A percentile compares a stretch with the other conserved stretches of the same genome.
Conservation (phyloP, 345 rosid species). For the Salix arbutifolia region DNA sequence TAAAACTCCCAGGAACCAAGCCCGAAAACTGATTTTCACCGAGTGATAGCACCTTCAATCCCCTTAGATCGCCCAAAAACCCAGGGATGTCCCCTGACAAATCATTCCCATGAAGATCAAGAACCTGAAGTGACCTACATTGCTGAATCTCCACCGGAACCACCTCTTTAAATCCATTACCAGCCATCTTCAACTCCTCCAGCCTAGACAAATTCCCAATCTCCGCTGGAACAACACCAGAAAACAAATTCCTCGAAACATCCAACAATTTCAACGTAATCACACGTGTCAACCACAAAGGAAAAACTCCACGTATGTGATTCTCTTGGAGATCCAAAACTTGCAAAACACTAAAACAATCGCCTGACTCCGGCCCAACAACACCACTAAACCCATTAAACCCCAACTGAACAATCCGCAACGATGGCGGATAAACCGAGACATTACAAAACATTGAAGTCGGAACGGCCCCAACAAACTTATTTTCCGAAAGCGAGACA, state of each 20-base stretch:
- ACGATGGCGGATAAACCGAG: conserved; percentile 40
- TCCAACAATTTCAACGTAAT: conserved; percentile 47
- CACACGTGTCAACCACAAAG: conserved; percentile 54
- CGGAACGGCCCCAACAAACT: conserved; percentile 64
- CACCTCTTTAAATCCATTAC: conserved; percentile 56
- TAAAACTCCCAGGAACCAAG: conserved; percentile 50
- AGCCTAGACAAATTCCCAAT: conserved; percentile 52
- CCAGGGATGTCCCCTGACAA: conserved; percentile 62
- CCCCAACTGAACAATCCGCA: conserved; percentile 62
- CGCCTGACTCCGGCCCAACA: conserved; percentile 39
- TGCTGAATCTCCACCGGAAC: conserved; percentile 60
- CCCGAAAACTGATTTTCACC: conserved; percentile 68
- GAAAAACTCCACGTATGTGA: conserved; percentile 52
- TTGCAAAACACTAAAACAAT: conserved; percentile 50
- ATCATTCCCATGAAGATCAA: conserved; percentile 68
- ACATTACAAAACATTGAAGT: conserved; percentile 63
- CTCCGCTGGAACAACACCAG: conserved; percentile 59
- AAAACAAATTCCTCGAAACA: conserved; percentile 62
- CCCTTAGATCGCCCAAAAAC: conserved; percentile 50
- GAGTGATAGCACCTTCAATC: conserved; percentile 53
- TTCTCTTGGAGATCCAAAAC: conserved; percentile 63
- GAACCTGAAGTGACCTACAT: conserved; percentile 54
- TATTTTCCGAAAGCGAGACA: conserved; percentile 57
- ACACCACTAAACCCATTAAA: conserved; percentile 48
- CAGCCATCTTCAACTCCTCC: conserved; percentile 58